Base-by-base conservation (phyloP, 2,329 filamentous ascomycete genomes). In the Verticillium zaregamsianum region DNA sequence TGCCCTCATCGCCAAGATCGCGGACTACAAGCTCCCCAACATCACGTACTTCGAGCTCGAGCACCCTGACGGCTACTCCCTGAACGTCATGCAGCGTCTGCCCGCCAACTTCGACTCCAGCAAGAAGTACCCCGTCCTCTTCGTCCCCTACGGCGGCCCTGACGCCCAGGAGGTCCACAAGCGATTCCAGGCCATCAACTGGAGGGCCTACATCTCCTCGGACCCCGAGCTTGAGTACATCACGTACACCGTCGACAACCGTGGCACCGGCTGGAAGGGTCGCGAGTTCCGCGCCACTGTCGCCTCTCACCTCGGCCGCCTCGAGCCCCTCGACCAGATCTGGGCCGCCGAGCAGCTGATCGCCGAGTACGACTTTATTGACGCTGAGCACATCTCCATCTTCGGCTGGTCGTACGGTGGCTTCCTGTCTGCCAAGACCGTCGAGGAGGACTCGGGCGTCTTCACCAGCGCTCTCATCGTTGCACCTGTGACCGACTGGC, bases 351-450 rank as follows among this genome's bases (percentile, higher is more conserved):
- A 82, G 62, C 73, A 86, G 68, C 77, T 89, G 3, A 77, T 80
- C 0, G 71, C 75, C 35, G 76, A 78, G 61, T 77, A 82, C 62
- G 61, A 73, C 0, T 90, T 80, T 70, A 79, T 90, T 62, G 84
- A 90, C 68, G 71, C 75, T 1, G 71, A 81, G 12, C 82, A 87
- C 67, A 79, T 90, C 15, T 87, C 82, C 49, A 90, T 90, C 69
- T 90, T 84, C 77, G 88, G 88, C 2, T 90, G 86, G 87, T 87
- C 83, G 0, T 90, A 84, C 66, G 88, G 88, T 14, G 88, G 88
- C 2, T 91, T 88, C 67, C 79, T 91, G 1, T 80, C 85, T 0
- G 77, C 85, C 59, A 91, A 91, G 75, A 86, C 89, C 0, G 76
- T 91, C 8, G 88, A 91, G 68, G 77, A 79, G 0, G 77, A 86